Base-by-base conservation (phyloP, 768 basidiomycete species). In the Pleurotus salmoneostramineus region DNA sequence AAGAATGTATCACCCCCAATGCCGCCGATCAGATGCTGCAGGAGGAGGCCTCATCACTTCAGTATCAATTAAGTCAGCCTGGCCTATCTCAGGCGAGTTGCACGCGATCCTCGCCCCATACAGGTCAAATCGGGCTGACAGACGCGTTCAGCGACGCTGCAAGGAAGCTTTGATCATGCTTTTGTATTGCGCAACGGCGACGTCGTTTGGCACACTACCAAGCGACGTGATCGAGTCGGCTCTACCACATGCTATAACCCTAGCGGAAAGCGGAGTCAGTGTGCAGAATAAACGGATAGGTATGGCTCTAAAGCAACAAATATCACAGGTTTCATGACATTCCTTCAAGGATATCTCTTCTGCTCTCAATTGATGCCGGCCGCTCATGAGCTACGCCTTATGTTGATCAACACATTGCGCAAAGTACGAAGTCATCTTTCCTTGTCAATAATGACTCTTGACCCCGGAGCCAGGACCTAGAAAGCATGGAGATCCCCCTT, bases 361-460 rank as follows among this genome's bases (percentile, higher is more conserved):
- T 93, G 91, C 65, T 69, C 78, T 55, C 84, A 89, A 65, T 69
- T 90, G 17, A 91, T 94, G 84, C 81, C 83, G 40, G 64, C 73
- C 6, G 69, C 78, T 37, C 84, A 92, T 65, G 90, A 92, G 59
- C 74, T 93, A 34, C 81, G 84, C 51, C 74, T 95, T 21, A 92
- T 95, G 88, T 78, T 93, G 17, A 85, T 94, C 58, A 95, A 95
- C 63, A 93, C 92, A 4, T 67, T 93, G 35, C 84, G 91, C 61
- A 94, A 94, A 80, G 92, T 85, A 63, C 57, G 31, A 32, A 27
- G 32, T 36, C 4, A 5, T 35, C n/a, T 11, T 2, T 11, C 14
- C 40, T 50, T 54, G 17, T 45, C 5, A 27, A 27, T 27, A 27
- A 27, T 27, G 21, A 27, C 21, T 27, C 21, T 27, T 27, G 21